Conservation (phyloP, 257 asterid genomes). For the Solanum appendiculatum region DNA sequence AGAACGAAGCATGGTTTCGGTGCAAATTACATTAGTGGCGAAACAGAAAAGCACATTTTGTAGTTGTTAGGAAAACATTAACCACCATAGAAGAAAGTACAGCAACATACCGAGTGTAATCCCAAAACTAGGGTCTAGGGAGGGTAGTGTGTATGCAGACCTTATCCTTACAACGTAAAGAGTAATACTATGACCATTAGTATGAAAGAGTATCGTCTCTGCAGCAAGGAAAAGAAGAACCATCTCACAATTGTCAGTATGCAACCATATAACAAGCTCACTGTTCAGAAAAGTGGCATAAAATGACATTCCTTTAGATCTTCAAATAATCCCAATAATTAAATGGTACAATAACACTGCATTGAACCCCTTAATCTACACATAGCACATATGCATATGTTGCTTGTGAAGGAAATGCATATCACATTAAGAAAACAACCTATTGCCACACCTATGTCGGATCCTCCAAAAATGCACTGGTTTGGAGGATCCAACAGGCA, state of each 20-base stretch:
- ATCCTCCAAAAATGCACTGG: not conserved
- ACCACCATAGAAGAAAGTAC: not conserved
- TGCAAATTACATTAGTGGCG: not conserved
- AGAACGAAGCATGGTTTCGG: too few relatives aligned
- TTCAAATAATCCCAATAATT: not conserved
- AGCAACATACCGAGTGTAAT: not conserved
- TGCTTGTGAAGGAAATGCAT: not conserved
- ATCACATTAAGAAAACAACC: not conserved
- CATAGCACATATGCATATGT: not conserved
- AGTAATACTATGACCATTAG: not conserved
- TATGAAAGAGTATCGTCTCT: not conserved
- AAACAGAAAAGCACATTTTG: not conserved
- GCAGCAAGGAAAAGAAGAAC: not conserved
- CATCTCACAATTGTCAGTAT: not conserved
- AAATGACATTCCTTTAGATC: not conserved
- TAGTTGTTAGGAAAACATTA: not conserved
- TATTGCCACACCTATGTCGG: not conserved
- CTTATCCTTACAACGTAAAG: not conserved
- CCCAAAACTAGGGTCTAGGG: not conserved
- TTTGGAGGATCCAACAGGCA: not conserved
- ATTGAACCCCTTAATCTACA: not conserved
- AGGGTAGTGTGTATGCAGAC: not conserved
- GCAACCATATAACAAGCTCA: not conserved
- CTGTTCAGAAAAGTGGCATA: not conserved
- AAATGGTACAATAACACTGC: not conserved